A percentile compares a stretch with the other conserved stretches of the same genome.
Conservation (phyloP, 1,139 yeast genomes). For the Hansenula lynferdii region DNA sequence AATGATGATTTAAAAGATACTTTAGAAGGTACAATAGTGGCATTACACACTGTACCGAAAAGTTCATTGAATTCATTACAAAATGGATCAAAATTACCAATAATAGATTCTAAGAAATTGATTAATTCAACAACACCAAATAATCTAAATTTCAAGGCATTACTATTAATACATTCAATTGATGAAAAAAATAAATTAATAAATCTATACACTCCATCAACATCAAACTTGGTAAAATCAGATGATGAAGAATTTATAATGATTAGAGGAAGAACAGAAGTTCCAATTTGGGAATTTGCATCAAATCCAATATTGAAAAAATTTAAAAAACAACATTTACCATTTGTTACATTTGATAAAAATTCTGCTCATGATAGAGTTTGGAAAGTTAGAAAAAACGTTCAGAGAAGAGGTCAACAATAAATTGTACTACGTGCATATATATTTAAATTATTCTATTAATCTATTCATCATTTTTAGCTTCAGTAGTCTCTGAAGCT, state of each 20-base stretch:
- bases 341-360: constrained; percentile 47
- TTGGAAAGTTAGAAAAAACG: constrained; percentile 60
- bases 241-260: constrained; percentile 35
- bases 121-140: constrained; percentile 7
- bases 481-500: constrained; percentile 13
- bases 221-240: constrained; percentile 7
- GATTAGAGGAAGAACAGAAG: constrained; percentile 62
- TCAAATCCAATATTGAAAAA: constrained; percentile 17
- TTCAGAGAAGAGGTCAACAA: constrained; percentile 46
- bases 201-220: constrained; percentile 54
- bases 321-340: constrained; percentile 26
- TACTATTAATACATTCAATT: constrained; percentile 62
- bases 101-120: constrained; percentile 9
- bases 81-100: constrained; percentile 7
- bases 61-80: constrained; percentile 19
- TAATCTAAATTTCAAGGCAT: constrained; percentile 30
- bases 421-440: neutral
- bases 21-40: constrained; percentile 53
- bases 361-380: constrained; percentile 47
- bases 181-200: constrained; percentile 35
- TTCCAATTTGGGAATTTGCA: constrained; percentile 43
- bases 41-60: constrained; percentile 40
- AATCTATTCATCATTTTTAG: constrained; percentile 7
- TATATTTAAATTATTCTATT: neutral
- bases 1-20: constrained; percentile 36